Base-by-base conservation (phyloP, 371 early-diverging fungal genomes). In the Amoeboradix gromovi region DNA sequence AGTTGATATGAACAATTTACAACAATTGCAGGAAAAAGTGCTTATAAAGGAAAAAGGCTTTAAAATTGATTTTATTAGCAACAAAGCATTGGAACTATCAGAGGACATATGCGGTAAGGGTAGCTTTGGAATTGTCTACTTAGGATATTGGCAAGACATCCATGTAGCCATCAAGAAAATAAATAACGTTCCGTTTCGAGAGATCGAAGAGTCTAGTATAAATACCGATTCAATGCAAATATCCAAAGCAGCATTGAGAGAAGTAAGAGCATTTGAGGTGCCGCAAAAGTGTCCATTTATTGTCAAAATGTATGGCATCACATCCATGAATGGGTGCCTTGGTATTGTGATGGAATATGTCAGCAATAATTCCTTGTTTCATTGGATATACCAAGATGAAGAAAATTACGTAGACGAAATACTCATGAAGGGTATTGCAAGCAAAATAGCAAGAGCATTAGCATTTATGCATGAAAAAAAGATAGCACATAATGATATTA, bases 401-500 rank as follows among this genome's bases (percentile, higher is more conserved):
- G 48, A 48, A 48, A 5, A 12, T 12, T 5, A 22, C 5, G 48
- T 12, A 12, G 48, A 48, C 22, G 22, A 48, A 48, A 48, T 48
- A 12, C 22, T 12, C 22, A 48, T 12, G 22, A 48, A 12, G 48
- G 48, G 48, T 48, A 48, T 48, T 48, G 48, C 48, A 48, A 48
- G 48, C 22, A 22, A 22, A 48, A 12, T 48, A 22, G 48, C 48
- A 29, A 30, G 17, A 28, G 68, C 12, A 29, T 29, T 68, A 16
- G 29, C 29, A 29, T 17, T 29, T 29, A 17, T 68, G 1, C 68
- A 68, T 27, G 17, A 68, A 16, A 30, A 17, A 28, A 30, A 30
- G 28, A 68, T 68, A 12, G 30, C 17, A 29, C 68, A 68, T 30
- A 1, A 68, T 68, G 68, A 68, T 30, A 29, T 68, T 1, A 79